Evolutionary conservation across 164 flowering plant species (phyloP), one percentile per base, ranked within the genome.

Genomic region (Magnolia changhungtana): DNA sequence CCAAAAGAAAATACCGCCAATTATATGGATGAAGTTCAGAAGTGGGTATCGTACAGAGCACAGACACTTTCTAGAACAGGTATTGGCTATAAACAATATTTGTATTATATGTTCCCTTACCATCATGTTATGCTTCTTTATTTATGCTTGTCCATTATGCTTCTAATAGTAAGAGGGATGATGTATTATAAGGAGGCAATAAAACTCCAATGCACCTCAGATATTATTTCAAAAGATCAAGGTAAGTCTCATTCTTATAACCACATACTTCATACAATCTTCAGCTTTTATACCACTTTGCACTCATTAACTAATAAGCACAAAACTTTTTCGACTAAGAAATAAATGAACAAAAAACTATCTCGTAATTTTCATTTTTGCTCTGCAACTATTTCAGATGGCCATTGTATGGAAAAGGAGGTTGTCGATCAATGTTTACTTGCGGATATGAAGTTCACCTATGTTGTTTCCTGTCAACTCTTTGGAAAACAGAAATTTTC

Each of bases 11-110:
- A 61, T 76, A 37, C 77, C 52, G 72, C 72, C 20, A 82, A 85
- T 29, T 68, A 71, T 21, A 74, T 24, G 70, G 81, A 81, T 50
- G 49, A 29, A 63, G 63, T 79, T 81, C 78, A 81, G 51, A 88
- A 83, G 11, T 96, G 98, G 98, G 99, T 92, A 70, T 96, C 99
- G 69, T 90, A 90, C 83, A 87, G 99, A 84, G 99, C 92, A 65
- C 98, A 96, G 76, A 96, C 99, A 71, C 97, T 96, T 78, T 81
- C 89, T 45, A 85, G 98, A 79, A 96, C 99, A 86, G 99, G 99
- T 91, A 45, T 71, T 77, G 63, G 59, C 52, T 52, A 13, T 68
- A 29, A 49, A 7, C 65, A 69, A 16, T 51, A 21, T 49, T 50
- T 4, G n/a, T 49, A 4, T 65, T 29, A n/a, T 37, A 21, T 45